Evolutionary conservation across 805 yeast species (phyloP).

Genomic region (Candida multigemmis): DNA sequence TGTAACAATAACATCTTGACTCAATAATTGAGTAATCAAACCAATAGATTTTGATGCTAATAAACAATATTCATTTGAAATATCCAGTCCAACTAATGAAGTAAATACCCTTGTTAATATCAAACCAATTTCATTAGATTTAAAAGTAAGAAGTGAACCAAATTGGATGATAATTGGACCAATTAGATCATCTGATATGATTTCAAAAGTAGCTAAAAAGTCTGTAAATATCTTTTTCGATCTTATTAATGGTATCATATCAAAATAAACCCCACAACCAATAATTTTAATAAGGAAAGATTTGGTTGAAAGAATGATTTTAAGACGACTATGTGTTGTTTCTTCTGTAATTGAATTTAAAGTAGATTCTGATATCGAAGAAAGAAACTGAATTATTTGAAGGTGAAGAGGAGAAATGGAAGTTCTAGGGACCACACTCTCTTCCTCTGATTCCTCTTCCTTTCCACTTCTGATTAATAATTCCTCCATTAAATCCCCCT

Average conservation of each 20-base stretch:
- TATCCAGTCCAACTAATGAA: constrained; percentile 42
- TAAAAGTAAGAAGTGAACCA: constrained; percentile 45
- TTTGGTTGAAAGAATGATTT: constrained; percentile 46
- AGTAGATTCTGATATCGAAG: constrained; percentile 45
- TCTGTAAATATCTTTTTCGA: constrained; percentile 39
- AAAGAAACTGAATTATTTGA: constrained; percentile 34
- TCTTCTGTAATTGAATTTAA: too few species aligned
- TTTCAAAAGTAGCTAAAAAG: constrained; percentile 43
- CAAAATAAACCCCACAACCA: constrained; percentile 43
- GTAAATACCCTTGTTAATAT: constrained; percentile 37
- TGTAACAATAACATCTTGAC: constrained; percentile 78
- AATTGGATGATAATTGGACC: constrained; percentile 43
- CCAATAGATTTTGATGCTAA: constrained; percentile 53
- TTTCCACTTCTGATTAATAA: constrained; percentile 16
- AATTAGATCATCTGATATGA: constrained; percentile 43
- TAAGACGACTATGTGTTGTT: too few species aligned
- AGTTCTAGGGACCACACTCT: constrained; percentile 2
- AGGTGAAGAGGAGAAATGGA: constrained; percentile 23
- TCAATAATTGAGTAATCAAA: constrained; percentile 53
- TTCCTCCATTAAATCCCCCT: constrained; percentile 16
- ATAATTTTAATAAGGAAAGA: constrained; percentile 51
- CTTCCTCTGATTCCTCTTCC: constrained; percentile 8
- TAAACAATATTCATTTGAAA: constrained; percentile 43
- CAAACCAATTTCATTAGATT: constrained; percentile 28
- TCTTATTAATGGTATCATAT: constrained; percentile 32